Conservation (phyloP, 352 stramenopile genomes). For the Thraustochytrium sp. region DNA sequence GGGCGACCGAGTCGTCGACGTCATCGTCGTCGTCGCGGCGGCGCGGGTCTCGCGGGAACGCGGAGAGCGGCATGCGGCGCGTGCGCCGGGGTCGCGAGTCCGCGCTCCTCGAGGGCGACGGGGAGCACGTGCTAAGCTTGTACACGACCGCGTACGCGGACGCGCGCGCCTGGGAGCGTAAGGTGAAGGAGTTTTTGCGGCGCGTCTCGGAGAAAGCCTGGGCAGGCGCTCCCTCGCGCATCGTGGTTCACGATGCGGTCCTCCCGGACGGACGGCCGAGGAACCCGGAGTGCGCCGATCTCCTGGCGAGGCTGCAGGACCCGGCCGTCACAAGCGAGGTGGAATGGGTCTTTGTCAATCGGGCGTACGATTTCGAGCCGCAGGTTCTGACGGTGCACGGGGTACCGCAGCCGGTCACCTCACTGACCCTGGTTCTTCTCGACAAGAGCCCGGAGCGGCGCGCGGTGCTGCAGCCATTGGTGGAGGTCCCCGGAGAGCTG, state of each 20-base stretch:
- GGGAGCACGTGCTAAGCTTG: neutral
- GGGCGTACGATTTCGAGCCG: neutral
- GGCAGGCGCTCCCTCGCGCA: neutral
- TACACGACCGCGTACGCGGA: neutral
- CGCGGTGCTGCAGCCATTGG: neutral
- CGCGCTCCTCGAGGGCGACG: neutral
- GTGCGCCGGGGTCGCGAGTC: too few species aligned
- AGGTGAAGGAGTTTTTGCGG: neutral
- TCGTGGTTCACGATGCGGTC: constrained; percentile 20
- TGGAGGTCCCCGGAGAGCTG: neutral
- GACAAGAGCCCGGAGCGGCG: neutral
- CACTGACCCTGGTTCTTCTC: neutral
- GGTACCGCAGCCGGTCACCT: neutral
- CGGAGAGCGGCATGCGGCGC: too few species aligned
- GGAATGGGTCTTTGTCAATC: neutral
- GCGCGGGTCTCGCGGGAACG: too few species aligned
- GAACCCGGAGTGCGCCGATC: neutral
- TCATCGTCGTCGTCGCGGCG: too few species aligned
- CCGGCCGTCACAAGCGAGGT: neutral
- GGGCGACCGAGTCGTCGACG: too few species aligned
- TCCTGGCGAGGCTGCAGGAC: neutral
- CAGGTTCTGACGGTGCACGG: neutral
- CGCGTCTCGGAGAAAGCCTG: neutral
- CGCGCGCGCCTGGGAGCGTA: neutral
- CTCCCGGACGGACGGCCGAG: neutral